Evolutionary conservation across 1,284 basidiomycete species (phyloP), one percentile per base, ranked within the genome.

Genomic region (Tylopilus orsonianus): DNA sequence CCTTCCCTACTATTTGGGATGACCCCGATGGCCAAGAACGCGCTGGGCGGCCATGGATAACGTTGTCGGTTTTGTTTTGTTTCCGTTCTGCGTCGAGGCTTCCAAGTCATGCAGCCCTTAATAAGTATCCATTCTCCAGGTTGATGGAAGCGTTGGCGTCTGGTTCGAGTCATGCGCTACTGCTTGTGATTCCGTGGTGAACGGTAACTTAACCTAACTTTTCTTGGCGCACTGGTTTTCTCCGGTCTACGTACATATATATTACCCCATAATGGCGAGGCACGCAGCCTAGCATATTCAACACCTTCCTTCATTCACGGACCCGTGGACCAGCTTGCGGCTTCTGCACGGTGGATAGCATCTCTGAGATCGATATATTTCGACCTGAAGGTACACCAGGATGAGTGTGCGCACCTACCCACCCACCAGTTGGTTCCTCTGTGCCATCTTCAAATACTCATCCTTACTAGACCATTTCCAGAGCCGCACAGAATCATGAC

Each of bases 221-320:
- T 23, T 41, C 55, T 56, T 48, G 58, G 58, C 53, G 45, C 39
- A 56, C 53, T 35, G 58, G 38, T 50, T n/a, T n/a, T 10, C 19
- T 13, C 13, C 18, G 7, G 8, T 22, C 18, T n/a, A 16, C 22
- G 12, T n/a, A n/a, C n/a, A n/a, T 34, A 56, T 56, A 57, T 41
- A 44, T 44, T 24, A 4, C 14, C 13, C 24, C 12, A 14, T 26
- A 39, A 14, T 27, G 19, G 18, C 38, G 12, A 19, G 24, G 19
- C 34, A 24, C 23, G 10, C 22, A 33, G 2, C n/a, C 8, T 27
- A 26, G 27, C 42, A 24, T 12, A 5, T 24, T n/a, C 33, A 14
- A 32, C 38, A 22, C 36, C 22, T 22, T 19, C 41, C 35, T 38
- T 44, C 35, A 22, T 43, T 44, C 44, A 59, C 54, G 14, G 36